Evolutionary conservation across 164 flowering plant genomes (phyloP).

Genomic region (Kalanchoe fedtschenkoi): DNA sequence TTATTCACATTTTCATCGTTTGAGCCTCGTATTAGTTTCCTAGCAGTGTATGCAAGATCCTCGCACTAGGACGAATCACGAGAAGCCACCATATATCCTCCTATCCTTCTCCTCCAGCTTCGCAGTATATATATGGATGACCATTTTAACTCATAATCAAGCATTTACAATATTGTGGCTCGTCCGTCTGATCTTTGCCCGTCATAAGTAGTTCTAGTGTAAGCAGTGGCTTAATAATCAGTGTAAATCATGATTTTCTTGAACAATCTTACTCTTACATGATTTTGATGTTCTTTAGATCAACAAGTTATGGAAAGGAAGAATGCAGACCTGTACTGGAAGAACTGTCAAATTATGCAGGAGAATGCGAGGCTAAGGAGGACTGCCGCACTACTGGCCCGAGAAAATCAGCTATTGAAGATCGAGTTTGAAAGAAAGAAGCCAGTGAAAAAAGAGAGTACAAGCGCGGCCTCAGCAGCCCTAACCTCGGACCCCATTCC

Average conservation of each 20-base stretch:
- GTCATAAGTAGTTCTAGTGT: neutral
- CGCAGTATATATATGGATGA: neutral
- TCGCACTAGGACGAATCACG: neutral
- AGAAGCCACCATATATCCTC: neutral
- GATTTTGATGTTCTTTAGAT: neutral
- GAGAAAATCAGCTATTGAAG: constrained; percentile 68
- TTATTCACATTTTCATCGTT: neutral
- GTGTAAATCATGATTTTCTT: neutral
- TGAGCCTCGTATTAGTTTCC: neutral
- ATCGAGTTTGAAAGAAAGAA: constrained; percentile 52
- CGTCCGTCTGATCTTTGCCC: neutral
- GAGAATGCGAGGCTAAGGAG: constrained; percentile 84
- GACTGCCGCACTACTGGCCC: constrained; percentile 69
- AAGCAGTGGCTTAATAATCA: neutral
- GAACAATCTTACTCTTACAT: neutral
- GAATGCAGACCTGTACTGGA: constrained; percentile 64
- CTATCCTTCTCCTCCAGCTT: neutral
- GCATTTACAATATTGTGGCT: neutral
- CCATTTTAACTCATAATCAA: neutral
- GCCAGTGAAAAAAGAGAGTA: neutral
- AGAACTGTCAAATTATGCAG: constrained; percentile 76
- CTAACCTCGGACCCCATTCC: no score
- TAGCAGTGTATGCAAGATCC: neutral
- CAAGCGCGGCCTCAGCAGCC: neutral
- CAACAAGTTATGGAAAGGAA: constrained; percentile 60